These are phyloP conservation scores for Meyerozyma athensensis DNA, from an alignment of 1,139 yeast genomes.

Conservation along the genomic window DNA sequence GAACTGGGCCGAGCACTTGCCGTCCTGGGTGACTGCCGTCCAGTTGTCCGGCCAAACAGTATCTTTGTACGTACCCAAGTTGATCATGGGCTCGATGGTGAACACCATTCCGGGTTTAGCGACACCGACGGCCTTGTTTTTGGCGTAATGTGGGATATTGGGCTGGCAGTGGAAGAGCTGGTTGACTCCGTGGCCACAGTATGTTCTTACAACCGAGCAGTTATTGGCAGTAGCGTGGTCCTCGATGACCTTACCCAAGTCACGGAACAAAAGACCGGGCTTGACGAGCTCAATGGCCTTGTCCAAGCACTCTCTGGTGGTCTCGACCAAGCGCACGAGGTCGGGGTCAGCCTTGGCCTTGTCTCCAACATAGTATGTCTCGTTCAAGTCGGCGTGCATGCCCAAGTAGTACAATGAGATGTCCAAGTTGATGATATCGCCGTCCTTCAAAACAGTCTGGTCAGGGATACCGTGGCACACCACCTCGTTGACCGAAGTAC, in stretches of 20 bases:
- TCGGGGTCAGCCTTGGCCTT: conserved; percentile 73
- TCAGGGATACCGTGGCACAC: conserved; percentile 99
- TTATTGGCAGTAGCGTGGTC: conserved; percentile 74
- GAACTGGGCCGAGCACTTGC: conserved; percentile 87
- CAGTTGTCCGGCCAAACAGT: conserved; percentile 96
- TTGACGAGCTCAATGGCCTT: conserved; percentile 78
- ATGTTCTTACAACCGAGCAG: conserved; percentile 84
- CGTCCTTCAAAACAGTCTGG: conserved; percentile 77
- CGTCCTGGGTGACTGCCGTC: conserved; percentile 91
- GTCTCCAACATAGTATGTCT: conserved; percentile 95
- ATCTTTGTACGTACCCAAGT: conserved; percentile 80
- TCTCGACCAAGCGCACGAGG: conserved; percentile 83
- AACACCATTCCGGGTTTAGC: conserved; percentile 96
- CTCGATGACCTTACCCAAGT: conserved; percentile 85
- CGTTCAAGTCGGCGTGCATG: conserved; percentile 91
- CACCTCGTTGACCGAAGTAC: conserved; percentile 92
- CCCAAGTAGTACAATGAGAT: conserved; percentile 83
- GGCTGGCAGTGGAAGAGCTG: conserved; percentile 89
- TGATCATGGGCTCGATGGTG: conserved; percentile 97
- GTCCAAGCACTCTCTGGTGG: conserved; percentile 86
- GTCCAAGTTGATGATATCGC: conserved; percentile 91
- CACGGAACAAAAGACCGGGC: conserved; percentile 89
- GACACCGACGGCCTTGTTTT: conserved; percentile 88
- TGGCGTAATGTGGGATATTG: conserved; percentile 89
- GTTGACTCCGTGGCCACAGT: conserved; percentile 94